Conservation (phyloP, 2,329 filamentous ascomycete genomes). For the Camptophora hylomeconis region DNA sequence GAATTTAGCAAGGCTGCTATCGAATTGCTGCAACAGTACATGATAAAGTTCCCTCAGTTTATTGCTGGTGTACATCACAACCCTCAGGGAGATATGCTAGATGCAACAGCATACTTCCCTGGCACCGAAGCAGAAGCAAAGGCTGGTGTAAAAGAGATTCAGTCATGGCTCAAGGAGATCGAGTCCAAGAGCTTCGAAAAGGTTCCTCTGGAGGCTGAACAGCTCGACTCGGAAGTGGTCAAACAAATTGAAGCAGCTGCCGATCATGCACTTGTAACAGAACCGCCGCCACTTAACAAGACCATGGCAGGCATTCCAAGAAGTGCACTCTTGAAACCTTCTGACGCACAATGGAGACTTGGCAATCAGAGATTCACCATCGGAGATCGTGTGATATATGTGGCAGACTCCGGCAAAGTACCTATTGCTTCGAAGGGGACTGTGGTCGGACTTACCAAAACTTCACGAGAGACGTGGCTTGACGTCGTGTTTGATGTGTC, state of each 20-base stretch:
- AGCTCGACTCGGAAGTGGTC: slow-evolving; percentile 84
- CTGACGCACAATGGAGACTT: slow-evolving; percentile 86
- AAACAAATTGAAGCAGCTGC: slow-evolving; percentile 65
- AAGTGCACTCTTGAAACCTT: slow-evolving; percentile 78
- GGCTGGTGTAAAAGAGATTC: slow-evolving; percentile 81
- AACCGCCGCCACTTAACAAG: slow-evolving; percentile 46
- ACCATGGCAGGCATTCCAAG: slow-evolving; percentile 72
- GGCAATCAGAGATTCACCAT: slow-evolving; percentile 71
- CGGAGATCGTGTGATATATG: slow-evolving; percentile 86
- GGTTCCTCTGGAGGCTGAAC: slow-evolving; percentile 92
- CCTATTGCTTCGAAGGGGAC: slow-evolving; percentile 86
- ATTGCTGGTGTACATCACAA: slow-evolving; percentile 78
- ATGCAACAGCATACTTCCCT: slow-evolving; percentile 76
- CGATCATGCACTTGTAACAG: slow-evolving; percentile 46
- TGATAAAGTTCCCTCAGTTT: slow-evolving; percentile 89
- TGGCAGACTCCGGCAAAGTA: slow-evolving; percentile 83
- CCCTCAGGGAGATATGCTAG: slow-evolving; percentile 70
- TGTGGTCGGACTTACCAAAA: slow-evolving; percentile 87
- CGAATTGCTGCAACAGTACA: slow-evolving; percentile 70
- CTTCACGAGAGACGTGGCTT: slow-evolving; percentile 65
- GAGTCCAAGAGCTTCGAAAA: slow-evolving; percentile 86
- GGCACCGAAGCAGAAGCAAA: slow-evolving; percentile 45
- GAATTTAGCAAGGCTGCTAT: slow-evolving; percentile 85
- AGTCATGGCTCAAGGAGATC: slow-evolving; percentile 79
- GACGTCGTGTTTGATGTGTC: slow-evolving; percentile 88